Evolutionary conservation across 331 rosid species (phyloP), one percentile per base, ranked within the genome.

Genomic region (Telfairia occidentalis): DNA sequence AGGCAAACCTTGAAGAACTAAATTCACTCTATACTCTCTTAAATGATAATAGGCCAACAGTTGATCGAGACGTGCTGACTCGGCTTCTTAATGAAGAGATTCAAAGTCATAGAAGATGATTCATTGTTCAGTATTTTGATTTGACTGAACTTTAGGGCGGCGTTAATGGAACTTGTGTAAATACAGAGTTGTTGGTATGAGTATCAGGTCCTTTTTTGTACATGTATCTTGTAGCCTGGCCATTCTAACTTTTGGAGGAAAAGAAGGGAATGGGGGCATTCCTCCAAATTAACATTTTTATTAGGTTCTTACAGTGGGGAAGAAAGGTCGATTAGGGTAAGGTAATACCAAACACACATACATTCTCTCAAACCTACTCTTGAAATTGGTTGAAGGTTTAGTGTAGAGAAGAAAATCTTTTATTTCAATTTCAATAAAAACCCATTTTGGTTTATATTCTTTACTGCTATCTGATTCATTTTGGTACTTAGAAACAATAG

Each of bases 61-160:
- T 83, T 64, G 89, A 87, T 46, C 86, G 72, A 75, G 83, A 58
- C 75, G 70, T 73, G 76, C 79, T 89, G 65, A 77, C 79, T 24
- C 88, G 80, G 71, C 88, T 94, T 83, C 87, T 94, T 76, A 69
- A 73, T 5, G 84, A 94, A 86, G 98, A 85, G 90, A 87, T 91
- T 76, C 84, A 77, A 74, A 76, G 82, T 83, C 90, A 82, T 81
- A 84, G 69, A 53, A 80, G 88, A 78, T 82, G 87, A 89, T 84
- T 79, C 71, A 60, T 70, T 78, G 45, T 75, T 53, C 77, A 59
- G 57, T 63, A 18, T 76, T 46, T 76, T 30, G 67, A 63, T 79
- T 54, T 69, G 76, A 52, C 80, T 78, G 24, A 82, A 72, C 61
- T 42, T 42, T 66, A 40, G 9, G 53, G 37, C 57, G 78, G 74